Base-by-base conservation (phyloP, 2,329 filamentous ascomycete genomes). In the Sclerotinia sclerotiorum region DNA sequence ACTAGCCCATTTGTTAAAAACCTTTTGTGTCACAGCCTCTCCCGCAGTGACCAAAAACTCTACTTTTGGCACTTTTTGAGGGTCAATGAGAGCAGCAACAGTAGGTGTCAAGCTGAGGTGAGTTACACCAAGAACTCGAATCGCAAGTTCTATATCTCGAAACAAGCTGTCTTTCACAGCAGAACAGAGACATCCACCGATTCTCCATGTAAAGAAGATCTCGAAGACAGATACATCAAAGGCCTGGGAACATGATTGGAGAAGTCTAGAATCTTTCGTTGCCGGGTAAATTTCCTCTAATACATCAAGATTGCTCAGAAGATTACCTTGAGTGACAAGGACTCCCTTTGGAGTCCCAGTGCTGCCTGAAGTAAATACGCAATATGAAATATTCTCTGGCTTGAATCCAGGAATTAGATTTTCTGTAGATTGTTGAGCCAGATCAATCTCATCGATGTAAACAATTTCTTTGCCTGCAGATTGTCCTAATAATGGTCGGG, bases 151-250 rank as follows among this genome's bases (percentile, higher is more conserved):
- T 11, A 96, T 81, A 73, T 96, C 88, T 51, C 83, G 83, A 74
- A 94, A 92, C 0, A 96, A 79, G 1, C 87, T 84, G 73, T 95
- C 90, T 72, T 94, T 93, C 0, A 83, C 85, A 0, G 88, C 90
- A 2, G 90, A 87, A 75, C 91, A 97, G 17, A 97, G 82, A 70
- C 89, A 90, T 82, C 94, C 92, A 5, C 92, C 92, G 46, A 84
- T 84, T 58, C 86, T 85, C 90, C 93, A 96, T 0, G 92, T 83
- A 74, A 92, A 96, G 77, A 97, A 94, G 19, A 96, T 94, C 75
- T 97, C 93, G 76, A 96, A 96, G 0, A 96, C 90, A 0, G 92
- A 96, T 2, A 96, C 88, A 75, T 96, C 92, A 75, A 96, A 97
- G 0, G 90, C 90, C 75, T 93, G 91, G 0, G 92, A 94, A 75